phyloP scores from a whole-genome alignment of 352 stramenopile genomes.

The Globisporangium camurandrum region DNA sequence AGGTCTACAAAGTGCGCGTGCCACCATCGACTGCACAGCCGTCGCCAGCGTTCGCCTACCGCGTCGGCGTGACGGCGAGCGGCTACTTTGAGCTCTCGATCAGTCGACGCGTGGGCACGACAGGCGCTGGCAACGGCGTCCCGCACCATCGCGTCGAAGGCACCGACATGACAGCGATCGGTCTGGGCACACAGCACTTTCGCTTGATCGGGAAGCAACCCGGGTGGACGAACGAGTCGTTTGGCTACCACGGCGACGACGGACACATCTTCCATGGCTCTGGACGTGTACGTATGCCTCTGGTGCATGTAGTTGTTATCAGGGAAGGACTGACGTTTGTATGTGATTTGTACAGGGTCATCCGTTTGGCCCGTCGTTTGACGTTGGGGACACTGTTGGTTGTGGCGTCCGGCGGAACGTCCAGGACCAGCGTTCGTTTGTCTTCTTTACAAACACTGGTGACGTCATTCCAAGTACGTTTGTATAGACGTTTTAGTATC shows the following conservation, averaged over 20 bases:
- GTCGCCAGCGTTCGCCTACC: slow-evolving; percentile 20
- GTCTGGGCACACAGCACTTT: slow-evolving; percentile 44
- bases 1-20: slow-evolving; percentile 30
- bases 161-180: slow-evolving; percentile 55
- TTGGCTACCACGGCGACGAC: slow-evolving; percentile 78
- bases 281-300: slow-evolving; percentile 27
- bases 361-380: slow-evolving; percentile 55
- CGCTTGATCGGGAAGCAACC: slow-evolving; percentile 56
- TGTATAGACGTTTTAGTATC: no score
- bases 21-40: slow-evolving; percentile 3
- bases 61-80: slow-evolving; percentile 44
- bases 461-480: slow-evolving; percentile 34
- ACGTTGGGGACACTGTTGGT: slow-evolving; percentile 54
- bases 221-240: slow-evolving; percentile 54
- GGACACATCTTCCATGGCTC: slow-evolving; percentile 54
- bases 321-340: slow-evolving; percentile 17
- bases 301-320: slow-evolving; percentile 13
- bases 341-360: slow-evolving; percentile 26
- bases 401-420: slow-evolving; percentile 57
- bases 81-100: slow-evolving; percentile 79
- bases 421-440: slow-evolving; percentile 22
- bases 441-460: slow-evolving; percentile 75
- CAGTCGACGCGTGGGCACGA: slow-evolving; percentile 12
- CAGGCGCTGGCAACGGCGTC: no score
- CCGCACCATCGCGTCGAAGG: slow-evolving; percentile 9